Base-by-base conservation (phyloP, 768 basidiomycete species). In the Termitomyces eurrhizus region DNA sequence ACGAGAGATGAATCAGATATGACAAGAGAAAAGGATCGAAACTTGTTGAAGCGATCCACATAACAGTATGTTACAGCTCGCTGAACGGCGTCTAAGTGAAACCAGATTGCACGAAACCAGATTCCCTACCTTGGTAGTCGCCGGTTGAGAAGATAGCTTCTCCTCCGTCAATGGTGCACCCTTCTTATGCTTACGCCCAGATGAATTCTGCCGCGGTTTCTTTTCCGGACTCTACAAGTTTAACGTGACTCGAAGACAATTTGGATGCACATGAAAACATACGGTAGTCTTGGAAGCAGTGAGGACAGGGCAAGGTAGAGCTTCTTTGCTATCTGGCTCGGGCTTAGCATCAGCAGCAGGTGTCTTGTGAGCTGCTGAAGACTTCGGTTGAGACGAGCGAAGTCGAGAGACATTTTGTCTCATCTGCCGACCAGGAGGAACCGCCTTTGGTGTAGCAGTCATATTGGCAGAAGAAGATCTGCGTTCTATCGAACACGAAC, bases 341-440 rank as follows among this genome's bases (percentile, higher is more conserved):
- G 21, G 24, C 7, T 14, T 41, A 36, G 42, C 32, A n/a, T 42
- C 49, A 2, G 16, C 49, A 37, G 53, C 45, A 56, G 41, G 21
- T 14, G 24, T 18, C 9, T 36, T 49, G 45, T 45, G 50, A 29
- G 54, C 46, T 18, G 54, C 33, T 18, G 50, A 51, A 49, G 42
- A 42, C n/a, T 49, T 57, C 26, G 24, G 21, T 57, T 52, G 57
- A 12, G 35, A 21, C 57, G 33, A 7, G 32, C 42, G 35, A 39
- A 48, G 50, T 46, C 44, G 41, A 52, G 58, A n/a, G 32, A 32
- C 26, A 33, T 55, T 55, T 41, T 18, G 51, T 24, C 58, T 53
- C 2, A 56, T 33, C 49, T 58, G 59, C 56, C n/a, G 59, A 41
- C 54, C 45, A 55, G 58, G 33, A 58, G 61, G 44, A 49, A 44